phyloP scores from a whole-genome alignment of 2,329 filamentous ascomycete genomes.

The Colletotrichum filicis region DNA sequence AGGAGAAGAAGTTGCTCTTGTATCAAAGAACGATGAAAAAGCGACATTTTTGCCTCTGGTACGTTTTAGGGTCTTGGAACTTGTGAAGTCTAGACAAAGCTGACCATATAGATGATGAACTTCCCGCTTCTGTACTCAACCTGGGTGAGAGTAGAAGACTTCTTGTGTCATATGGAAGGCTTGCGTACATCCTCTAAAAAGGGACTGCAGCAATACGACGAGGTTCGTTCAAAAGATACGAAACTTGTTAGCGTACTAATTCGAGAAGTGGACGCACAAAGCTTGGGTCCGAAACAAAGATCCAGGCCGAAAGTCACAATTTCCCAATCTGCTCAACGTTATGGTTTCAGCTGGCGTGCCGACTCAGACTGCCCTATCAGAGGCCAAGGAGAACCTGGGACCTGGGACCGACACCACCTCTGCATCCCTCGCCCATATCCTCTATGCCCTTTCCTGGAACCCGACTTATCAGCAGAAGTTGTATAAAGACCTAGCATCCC shows the following conservation, averaged over 20 bases:
- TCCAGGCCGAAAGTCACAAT: not conserved
- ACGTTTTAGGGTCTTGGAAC: not conserved
- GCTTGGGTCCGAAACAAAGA: slow-evolving; percentile 1
- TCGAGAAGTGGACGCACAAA: slow-evolving; percentile 3
- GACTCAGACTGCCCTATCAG: slow-evolving; percentile 40
- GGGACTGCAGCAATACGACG: slow-evolving; percentile 4
- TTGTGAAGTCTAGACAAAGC: not conserved
- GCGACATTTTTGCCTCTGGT: slow-evolving; percentile 44
- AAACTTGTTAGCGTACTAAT: not conserved
- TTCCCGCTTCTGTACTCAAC: not conserved
- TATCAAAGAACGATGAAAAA: slow-evolving; percentile 43
- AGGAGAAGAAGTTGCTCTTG: slow-evolving; percentile 38
- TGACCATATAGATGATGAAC: slow-evolving; percentile 1
- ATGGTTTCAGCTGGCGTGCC: slow-evolving; percentile 37
- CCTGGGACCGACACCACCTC: slow-evolving; percentile 47
- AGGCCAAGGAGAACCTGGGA: slow-evolving; percentile 44
- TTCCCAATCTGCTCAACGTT: slow-evolving; percentile 37
- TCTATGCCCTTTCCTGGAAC: slow-evolving; percentile 43
- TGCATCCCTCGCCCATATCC: slow-evolving; percentile 43
- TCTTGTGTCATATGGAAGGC: not conserved
- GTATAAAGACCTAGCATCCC: slow-evolving; percentile 36
- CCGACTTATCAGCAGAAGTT: slow-evolving; percentile 39
- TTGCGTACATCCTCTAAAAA: not conserved
- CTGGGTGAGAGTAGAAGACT: not conserved
- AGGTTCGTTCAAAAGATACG: not conserved